A percentile compares a stretch with the other conserved stretches of the same genome.
Conservation (phyloP, 2,329 filamentous ascomycete species). For the Fusarium proliferatum region DNA sequence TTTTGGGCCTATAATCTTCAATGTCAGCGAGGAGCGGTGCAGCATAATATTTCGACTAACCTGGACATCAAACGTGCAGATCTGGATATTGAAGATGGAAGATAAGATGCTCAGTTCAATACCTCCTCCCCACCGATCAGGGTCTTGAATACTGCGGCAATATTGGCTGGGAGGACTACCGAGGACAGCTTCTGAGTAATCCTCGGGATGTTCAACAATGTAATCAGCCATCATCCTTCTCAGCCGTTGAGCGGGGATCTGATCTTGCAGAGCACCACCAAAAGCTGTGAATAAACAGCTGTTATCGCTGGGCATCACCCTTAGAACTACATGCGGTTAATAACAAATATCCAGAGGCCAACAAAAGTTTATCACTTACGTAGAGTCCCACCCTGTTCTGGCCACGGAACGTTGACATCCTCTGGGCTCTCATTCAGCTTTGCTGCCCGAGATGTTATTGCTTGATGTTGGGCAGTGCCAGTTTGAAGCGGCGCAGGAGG, state of each 20-base stretch:
- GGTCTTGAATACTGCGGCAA: constrained; percentile 81
- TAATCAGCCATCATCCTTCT: constrained; percentile 81
- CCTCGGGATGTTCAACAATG: constrained; percentile 77
- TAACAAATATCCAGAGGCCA: background rate
- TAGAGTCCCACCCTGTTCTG: constrained; percentile 61
- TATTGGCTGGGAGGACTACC: constrained; percentile 80
- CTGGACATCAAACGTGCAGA: constrained; percentile 84
- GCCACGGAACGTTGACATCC: constrained; percentile 59
- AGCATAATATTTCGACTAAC: constrained; percentile 42
- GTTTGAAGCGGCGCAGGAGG: constrained; percentile 12
- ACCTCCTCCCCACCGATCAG: constrained; percentile 88
- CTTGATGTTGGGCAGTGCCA: constrained; percentile 1
- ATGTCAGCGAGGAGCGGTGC: background rate
- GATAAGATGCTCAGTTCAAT: constrained; percentile 91
- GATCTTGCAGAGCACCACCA: constrained; percentile 77
- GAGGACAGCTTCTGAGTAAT: constrained; percentile 81
- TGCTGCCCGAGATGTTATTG: background rate
- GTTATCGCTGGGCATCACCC: constrained; percentile 98
- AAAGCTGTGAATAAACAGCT: constrained; percentile 94
- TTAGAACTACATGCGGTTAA: constrained; percentile 68
- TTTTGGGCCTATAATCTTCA: constrained; percentile 46
- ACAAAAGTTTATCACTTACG: constrained; percentile 48
- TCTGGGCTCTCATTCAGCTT: constrained; percentile 39
- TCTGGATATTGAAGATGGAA: constrained; percentile 85
- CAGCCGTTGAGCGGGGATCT: constrained; percentile 64